These are phyloP conservation scores for Quercus lobata DNA, from an alignment of 331 rosid genomes.

Conservation along the genomic window DNA sequence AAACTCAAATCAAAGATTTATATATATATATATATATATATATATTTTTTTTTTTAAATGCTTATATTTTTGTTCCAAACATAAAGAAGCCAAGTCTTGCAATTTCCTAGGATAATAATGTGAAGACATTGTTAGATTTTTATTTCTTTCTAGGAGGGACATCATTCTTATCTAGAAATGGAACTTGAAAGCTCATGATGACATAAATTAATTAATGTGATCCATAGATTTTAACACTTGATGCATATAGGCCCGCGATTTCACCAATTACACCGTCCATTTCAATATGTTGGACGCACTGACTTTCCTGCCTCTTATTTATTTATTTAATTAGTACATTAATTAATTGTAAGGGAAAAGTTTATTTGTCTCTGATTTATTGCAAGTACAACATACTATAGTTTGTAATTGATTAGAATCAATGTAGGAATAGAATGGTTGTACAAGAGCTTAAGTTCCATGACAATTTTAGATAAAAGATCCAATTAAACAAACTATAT, in stretches of 20 bases:
- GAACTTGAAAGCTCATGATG: constrained; percentile 29
- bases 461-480: neutral
- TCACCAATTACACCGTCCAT: constrained; percentile 25
- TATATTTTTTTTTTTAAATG: neutral
- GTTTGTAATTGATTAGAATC: neutral
- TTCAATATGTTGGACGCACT: constrained; percentile 40
- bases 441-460: neutral
- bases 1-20: neutral
- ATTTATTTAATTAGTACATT: neutral
- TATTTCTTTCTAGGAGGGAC: constrained; percentile 11
- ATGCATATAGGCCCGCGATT: constrained; percentile 23
- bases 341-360: neutral
- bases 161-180: constrained; percentile 11
- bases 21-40: no score
- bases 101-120: constrained; percentile 20
- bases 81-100: constrained; percentile 18
- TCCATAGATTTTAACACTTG: constrained; percentile 8
- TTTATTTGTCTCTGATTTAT: neutral
- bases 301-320: neutral
- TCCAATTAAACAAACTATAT: neutral
- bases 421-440: no score
- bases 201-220: neutral
- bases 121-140: constrained; percentile 3
- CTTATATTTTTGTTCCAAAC: neutral
- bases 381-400: neutral